These are phyloP conservation scores for Pelargonium cotyledonis DNA, from an alignment of 441 rosid genomes.

Conservation along the genomic window DNA sequence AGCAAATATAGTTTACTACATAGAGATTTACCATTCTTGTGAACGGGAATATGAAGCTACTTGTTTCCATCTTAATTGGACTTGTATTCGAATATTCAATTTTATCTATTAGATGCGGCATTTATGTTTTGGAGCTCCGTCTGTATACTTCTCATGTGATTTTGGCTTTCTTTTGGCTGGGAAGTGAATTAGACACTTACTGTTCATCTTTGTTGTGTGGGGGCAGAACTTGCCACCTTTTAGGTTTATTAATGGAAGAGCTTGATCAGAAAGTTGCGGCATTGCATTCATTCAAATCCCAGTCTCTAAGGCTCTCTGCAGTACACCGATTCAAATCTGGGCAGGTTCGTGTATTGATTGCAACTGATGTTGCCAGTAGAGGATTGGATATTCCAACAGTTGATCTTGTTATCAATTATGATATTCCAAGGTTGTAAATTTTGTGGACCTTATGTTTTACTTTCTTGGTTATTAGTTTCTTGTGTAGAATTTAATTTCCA, in stretches of 20 bases:
- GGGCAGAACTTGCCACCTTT: constrained; percentile 62
- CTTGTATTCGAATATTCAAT: background rate
- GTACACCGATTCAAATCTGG: constrained; percentile 83
- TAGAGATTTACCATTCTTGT: background rate
- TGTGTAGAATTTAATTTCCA: constrained; percentile 8
- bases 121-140: too few relatives aligned
- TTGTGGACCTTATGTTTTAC: background rate
- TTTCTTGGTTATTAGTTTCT: background rate
- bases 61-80: background rate
- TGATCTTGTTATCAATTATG: constrained; percentile 89
- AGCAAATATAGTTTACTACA: background rate
- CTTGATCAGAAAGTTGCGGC: constrained; percentile 72
- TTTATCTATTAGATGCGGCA: background rate
- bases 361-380: constrained; percentile 93
- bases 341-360: constrained; percentile 63
- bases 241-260: constrained; percentile 76
- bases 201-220: constrained; percentile 10
- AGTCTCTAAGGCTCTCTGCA: constrained; percentile 69
- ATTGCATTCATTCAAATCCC: constrained; percentile 74
- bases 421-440: constrained; percentile 66
- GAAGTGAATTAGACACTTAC: background rate
- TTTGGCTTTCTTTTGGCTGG: background rate
- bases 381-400: constrained; percentile 97
- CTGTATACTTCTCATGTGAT: background rate
- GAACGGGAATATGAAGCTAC: background rate